Base-by-base conservation (phyloP, 1,139 yeast genomes). In the Blastobotrys ciferrii region DNA sequence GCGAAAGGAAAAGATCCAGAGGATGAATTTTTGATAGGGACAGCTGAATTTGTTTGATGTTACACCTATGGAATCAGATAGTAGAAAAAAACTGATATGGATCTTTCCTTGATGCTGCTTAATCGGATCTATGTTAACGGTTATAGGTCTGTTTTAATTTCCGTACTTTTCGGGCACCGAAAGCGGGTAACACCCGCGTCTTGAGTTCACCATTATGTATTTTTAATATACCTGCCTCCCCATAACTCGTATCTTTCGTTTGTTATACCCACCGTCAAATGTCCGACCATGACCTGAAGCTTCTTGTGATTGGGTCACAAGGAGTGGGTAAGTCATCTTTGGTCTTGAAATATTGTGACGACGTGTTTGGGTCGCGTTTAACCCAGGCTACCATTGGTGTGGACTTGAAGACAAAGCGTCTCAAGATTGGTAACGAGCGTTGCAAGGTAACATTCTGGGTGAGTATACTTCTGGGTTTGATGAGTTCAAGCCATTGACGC, bases 11-110 rank as follows among this genome's bases (percentile, higher is more conserved):
- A 19, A 14, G 14, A 12, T 15, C 40, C 19, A 55, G 31, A 56
- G 62, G 68, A 65, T 63, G 69, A 64, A 51, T 51, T 42, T 51
- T 55, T 53, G 68, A 65, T 65, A 65, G 69, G 69, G 69, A 65
- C 69, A 65, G 63, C 69, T 58, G 68, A 65, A 52, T 48, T 48
- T 49, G 42, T 53, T 19, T 60, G 60, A 60, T 57, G 60, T 48
- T 49, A 49, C 48, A 40, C 48, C 53, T 56, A 46, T 55, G 62
- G 60, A 59, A 54, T 56, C 56, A 58, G 66, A 63, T 63, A 62
- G 66, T 62, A 60, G 55, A 59, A 53, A 46, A 49, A 15, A 13
- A 12, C 49, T 46, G 49, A 46, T 12, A 18, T 12, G 19, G 30
- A 4, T 18, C 14, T 18, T 20, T 12, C 12, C 11, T 12, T 13